These are phyloP conservation scores for Phytophthora ramorum DNA, from an alignment of 352 stramenopile genomes.

Conservation along the genomic window DNA sequence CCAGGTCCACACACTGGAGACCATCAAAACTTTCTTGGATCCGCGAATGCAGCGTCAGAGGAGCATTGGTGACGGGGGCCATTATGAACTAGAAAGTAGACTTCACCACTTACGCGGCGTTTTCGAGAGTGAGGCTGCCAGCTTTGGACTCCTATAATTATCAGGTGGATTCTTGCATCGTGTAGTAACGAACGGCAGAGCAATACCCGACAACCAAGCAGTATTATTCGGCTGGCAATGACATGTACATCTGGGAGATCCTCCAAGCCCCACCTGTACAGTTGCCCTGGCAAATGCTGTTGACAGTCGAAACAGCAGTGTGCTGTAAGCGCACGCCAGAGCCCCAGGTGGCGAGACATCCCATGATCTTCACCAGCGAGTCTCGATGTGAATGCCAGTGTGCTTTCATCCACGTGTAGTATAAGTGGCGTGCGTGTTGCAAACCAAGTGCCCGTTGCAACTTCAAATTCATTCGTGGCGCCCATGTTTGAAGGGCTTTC, in stretches of 20 bases:
- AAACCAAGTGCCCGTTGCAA: constrained; percentile 1
- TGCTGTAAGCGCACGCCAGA: background rate
- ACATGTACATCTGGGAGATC: too few relatives aligned
- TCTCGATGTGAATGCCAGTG: background rate
- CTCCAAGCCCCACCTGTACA: too few relatives aligned
- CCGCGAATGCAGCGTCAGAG: constrained; percentile 33
- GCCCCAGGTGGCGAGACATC: constrained; percentile 1
- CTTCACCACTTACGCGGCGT: constrained; percentile 8
- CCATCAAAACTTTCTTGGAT: constrained; percentile 46
- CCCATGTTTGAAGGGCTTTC: background rate
- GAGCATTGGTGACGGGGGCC: constrained; percentile 1
- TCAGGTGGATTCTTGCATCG: constrained; percentile 20
- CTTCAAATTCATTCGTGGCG: constrained; percentile 20
- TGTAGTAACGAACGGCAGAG: constrained; percentile 25
- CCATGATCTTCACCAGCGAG: constrained; percentile 1
- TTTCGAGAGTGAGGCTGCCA: constrained; percentile 26
- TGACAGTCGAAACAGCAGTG: background rate
- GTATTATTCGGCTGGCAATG: background rate
- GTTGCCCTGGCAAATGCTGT: background rate
- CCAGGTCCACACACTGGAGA: constrained; percentile 64
- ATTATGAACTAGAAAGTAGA: constrained; percentile 5
- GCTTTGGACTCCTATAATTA: constrained; percentile 5
- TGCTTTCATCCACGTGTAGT: constrained; percentile 3
- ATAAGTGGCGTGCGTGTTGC: constrained; percentile 25
- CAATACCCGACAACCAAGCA: background rate